phyloP scores from a whole-genome alignment of 2,329 filamentous ascomycete genomes.

The Pyrenophora graminea region DNA sequence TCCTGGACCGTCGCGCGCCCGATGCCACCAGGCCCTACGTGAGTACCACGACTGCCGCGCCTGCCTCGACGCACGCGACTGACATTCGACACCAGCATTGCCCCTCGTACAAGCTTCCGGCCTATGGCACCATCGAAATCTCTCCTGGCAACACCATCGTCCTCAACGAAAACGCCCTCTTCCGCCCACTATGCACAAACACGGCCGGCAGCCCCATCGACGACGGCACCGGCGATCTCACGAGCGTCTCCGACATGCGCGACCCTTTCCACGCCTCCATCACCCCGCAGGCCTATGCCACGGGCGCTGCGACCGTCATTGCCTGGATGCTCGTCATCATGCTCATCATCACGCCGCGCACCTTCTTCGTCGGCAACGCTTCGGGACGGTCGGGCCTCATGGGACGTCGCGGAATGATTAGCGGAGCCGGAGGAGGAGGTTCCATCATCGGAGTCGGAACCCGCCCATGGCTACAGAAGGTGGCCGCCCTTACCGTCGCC shows the following conservation, averaged over 20 bases:
- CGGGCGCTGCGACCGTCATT: constrained; percentile 87
- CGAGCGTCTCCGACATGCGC: constrained; percentile 67
- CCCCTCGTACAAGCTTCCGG: constrained; percentile 65
- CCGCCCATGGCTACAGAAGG: constrained; percentile 86
- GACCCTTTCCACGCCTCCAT: constrained; percentile 94
- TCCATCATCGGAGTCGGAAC: constrained; percentile 84
- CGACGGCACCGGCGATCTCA: constrained; percentile 43
- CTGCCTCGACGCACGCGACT: constrained; percentile 19
- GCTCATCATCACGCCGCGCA: constrained; percentile 91
- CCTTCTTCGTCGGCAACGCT: constrained; percentile 81
- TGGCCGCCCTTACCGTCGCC: constrained; percentile 65
- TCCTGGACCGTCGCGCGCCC: constrained; percentile 26
- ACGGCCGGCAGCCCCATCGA: constrained; percentile 37
- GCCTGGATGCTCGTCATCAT: constrained; percentile 93
- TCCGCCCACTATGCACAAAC: constrained; percentile 61
- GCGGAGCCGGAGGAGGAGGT: constrained; percentile 65
- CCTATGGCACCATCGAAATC: constrained; percentile 60
- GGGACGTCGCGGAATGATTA: constrained; percentile 81
- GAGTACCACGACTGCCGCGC: constrained; percentile 23
- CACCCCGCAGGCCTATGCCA: constrained; percentile 89
- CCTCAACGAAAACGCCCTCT: constrained; percentile 63
- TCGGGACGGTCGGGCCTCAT: constrained; percentile 71
- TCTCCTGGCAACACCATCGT: constrained; percentile 60
- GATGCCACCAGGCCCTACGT: constrained; percentile 40
- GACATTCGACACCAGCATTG: constrained; percentile 53